Evolutionary conservation across 2,329 filamentous ascomycete species (phyloP).

Genomic region (Talaromyces sp.): DNA sequence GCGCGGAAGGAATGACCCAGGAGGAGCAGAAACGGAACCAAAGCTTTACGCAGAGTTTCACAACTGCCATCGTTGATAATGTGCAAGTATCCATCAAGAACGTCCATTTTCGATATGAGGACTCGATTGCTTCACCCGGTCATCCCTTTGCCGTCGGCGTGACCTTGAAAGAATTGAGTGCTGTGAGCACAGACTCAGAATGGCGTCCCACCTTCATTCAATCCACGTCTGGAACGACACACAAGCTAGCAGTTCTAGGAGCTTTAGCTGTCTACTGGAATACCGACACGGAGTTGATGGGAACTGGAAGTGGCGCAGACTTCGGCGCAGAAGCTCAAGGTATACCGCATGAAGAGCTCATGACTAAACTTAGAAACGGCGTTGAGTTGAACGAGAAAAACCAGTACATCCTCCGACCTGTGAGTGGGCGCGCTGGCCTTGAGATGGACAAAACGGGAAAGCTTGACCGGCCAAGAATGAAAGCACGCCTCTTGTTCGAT

Average conservation of each 20-base stretch:
- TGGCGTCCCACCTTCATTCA: constrained; percentile 98
- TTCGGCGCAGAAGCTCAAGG: constrained; percentile 54
- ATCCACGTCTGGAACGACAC: constrained; percentile 72
- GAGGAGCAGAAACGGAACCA: constrained; percentile 98
- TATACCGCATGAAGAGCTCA: constrained; percentile 66
- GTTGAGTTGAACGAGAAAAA: constrained; percentile 73
- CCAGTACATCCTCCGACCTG: constrained; percentile 93
- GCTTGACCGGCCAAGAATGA: constrained; percentile 73
- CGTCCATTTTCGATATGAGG: constrained; percentile 96
- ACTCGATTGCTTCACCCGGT: constrained; percentile 88
- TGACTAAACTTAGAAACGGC: constrained; percentile 70
- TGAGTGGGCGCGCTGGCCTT: constrained; percentile 89
- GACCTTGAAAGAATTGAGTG: constrained; percentile 93
- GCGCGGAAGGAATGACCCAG: constrained; percentile 83
- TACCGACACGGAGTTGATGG: constrained; percentile 80
- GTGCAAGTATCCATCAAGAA: constrained; percentile 97
- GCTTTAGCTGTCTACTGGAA: constrained; percentile 97
- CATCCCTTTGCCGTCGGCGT: constrained; percentile 92
- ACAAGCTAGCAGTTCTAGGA: constrained; percentile 88
- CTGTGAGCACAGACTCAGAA: constrained; percentile 87
- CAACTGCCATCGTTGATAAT: constrained; percentile 97
- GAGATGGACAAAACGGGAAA: constrained; percentile 92
- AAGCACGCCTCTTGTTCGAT: constrained; percentile 86
- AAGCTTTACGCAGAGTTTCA: constrained; percentile 91
- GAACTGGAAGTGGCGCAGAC: constrained; percentile 69